Base-by-base conservation (phyloP, 352 stramenopile species). In the Globisporangium solare region DNA sequence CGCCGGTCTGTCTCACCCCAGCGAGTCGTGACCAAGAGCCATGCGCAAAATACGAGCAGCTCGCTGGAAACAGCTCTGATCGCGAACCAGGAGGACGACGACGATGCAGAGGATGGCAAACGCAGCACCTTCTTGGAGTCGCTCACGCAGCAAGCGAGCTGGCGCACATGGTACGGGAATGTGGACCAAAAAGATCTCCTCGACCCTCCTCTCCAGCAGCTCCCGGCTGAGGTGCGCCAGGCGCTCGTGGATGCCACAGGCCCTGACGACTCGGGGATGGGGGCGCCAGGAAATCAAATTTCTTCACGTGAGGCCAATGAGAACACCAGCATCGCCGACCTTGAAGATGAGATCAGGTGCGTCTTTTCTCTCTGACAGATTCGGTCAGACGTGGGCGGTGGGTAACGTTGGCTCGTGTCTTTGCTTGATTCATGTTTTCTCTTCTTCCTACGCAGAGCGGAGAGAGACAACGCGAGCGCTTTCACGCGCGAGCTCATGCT, bases 111-210 rank as follows among this genome's bases (percentile, higher is more conserved):
- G 4, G 39, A 31, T 14, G 35, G 47, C 7, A 41, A 11, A 31
- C 37, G 31, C 32, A 85, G 80, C 18, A 32, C 61, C 3, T 89
- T 89, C 51, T 49, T 89, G 1, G 66, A 79, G 41, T 71, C 67
- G 11, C 67, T 89, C 8, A 52, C 70, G 37, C 56, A 62, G 20
- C 66, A 76, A 13, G 74, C 75, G 3, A 66, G 64, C 14, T 90
- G 77, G 77, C 69, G 79, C 24, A 73, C 75, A n/a, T 88, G 77
- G 77, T 89, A 82, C 61, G 70, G 62, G 18, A 68, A 64, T 7
- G 59, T 76, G 21, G 66, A 85, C 24, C 35, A 67, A 12, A 43
- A 66, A 40, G 62, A 77, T 51, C 50, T 86, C 10, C 49, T 90
- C 24, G 79, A 90, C 43, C 75, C 77, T n/a, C 72, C 76, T 10